phyloP scores from a whole-genome alignment of 2,329 filamentous ascomycete genomes.

The Claviceps maximensis region DNA sequence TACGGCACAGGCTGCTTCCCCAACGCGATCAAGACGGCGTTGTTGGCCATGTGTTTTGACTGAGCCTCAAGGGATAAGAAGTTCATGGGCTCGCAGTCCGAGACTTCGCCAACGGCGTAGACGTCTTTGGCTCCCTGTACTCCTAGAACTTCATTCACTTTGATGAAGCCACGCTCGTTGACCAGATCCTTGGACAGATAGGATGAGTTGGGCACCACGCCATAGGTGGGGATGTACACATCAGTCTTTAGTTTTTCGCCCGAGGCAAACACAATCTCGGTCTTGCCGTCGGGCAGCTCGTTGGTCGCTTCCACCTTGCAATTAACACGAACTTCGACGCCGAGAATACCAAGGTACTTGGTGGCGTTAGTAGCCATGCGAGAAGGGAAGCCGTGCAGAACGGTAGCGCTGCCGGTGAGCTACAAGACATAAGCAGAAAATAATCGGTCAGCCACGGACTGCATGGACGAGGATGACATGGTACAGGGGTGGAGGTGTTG shows the following conservation, averaged over 20 bases:
- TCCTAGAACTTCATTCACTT: neutral
- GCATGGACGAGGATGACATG: neutral
- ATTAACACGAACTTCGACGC: neutral
- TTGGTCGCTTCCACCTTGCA: neutral
- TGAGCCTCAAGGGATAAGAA: neutral
- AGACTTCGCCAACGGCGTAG: neutral
- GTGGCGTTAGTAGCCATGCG: neutral
- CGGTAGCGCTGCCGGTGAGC: neutral
- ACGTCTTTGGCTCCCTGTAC: neutral
- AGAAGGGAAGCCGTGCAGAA: neutral
- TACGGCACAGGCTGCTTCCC: neutral
- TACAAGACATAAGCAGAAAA: neutral
- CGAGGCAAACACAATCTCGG: neutral
- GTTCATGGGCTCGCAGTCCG: neutral
- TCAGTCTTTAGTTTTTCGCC: neutral
- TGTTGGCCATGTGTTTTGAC: neutral
- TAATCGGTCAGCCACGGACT: neutral
- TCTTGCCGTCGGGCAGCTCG: neutral
- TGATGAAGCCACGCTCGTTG: neutral
- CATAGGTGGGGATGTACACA: neutral
- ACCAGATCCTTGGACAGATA: neutral
- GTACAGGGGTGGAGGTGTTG: neutral
- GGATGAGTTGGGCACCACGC: neutral
- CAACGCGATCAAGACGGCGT: neutral
- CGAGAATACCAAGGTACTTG: neutral